phyloP scores from a whole-genome alignment of 1,284 basidiomycete genomes.

The Pholiota adiposa region DNA sequence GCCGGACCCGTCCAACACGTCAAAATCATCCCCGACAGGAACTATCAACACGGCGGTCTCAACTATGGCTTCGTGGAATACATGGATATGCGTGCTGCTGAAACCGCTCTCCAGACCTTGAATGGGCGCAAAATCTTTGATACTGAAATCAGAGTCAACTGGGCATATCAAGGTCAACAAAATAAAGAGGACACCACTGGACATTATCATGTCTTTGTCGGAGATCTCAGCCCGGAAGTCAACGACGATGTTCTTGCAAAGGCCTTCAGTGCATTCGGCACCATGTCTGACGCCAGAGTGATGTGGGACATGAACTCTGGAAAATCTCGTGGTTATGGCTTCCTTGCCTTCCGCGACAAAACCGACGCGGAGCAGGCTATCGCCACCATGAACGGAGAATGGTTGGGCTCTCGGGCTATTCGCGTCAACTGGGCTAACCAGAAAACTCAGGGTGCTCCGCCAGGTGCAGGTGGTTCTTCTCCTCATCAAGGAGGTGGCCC shows the following conservation, averaged over 20 bases:
- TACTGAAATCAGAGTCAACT: conserved; percentile 96
- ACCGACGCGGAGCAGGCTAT: conserved; percentile 98
- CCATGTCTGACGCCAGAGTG: conserved; percentile 94
- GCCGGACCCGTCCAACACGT: conserved; percentile 95
- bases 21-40: conserved; percentile 98
- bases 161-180: conserved; percentile 97
- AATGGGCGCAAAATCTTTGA: conserved; percentile 99
- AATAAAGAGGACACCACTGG: conserved; percentile 96
- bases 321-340: conserved; percentile 94
- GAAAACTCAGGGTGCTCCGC: conserved; percentile 82
- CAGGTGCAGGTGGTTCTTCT: conserved; percentile 35
- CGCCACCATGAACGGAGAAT: conserved; percentile 99
- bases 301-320: conserved; percentile 99
- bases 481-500: conserved; percentile 39
- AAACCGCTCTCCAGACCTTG: conserved; percentile 94
- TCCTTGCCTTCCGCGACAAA: conserved; percentile 94
- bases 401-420: conserved; percentile 96
- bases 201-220: conserved; percentile 98
- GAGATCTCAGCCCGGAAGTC: conserved; percentile 96
- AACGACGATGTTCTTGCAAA: conserved; percentile 97
- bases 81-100: conserved; percentile 95
- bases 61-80: conserved; percentile 99
- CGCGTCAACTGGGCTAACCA: conserved; percentile 99
- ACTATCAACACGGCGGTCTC: conserved; percentile 96
- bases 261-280: conserved; percentile 94